A percentile compares a stretch with the other conserved stretches of the same genome.
These are phyloP conservation scores for Teunomyces tritomae DNA, from an alignment of 805 yeast species.

Conservation along the genomic window DNA sequence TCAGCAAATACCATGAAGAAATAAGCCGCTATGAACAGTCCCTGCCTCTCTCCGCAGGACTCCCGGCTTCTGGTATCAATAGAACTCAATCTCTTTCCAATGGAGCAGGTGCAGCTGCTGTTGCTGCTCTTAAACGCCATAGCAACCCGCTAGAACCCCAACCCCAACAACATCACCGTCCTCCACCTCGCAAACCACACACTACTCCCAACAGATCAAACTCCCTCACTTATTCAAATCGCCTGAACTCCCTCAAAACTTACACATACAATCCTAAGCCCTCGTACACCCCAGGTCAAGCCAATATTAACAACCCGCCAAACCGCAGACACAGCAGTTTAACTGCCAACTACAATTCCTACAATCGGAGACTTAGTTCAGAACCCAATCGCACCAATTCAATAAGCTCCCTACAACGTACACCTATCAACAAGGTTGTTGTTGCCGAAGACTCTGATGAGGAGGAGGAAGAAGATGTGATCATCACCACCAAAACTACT, in stretches of 20 bases:
- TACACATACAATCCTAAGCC: conserved; percentile 40
- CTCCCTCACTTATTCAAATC: conserved; percentile 17
- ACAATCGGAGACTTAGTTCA: not conserved
- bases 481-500: conserved; percentile 42
- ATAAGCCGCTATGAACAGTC: conserved; percentile 8
- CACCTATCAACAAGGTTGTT: conserved; percentile 3
- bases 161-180: conserved; percentile 3
- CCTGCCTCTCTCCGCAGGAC: conserved; percentile 11
- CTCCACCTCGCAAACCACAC: not conserved
- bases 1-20: conserved; percentile 31
- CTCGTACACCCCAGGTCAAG: conserved; percentile 33
- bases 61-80: conserved; percentile 17
- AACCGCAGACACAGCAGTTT: conserved; percentile 3
- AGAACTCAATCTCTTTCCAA: conserved; percentile 25
- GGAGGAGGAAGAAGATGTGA: conserved; percentile 19
- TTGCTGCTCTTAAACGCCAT: conserved; percentile 38
- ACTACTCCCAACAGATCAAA: conserved; percentile 13
- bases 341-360: not conserved
- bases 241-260: conserved; percentile 34
- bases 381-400: conserved; percentile 1
- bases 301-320: not conserved
- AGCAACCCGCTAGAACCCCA: conserved; percentile 10
- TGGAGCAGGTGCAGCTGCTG: conserved; percentile 41
- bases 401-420: conserved; percentile 3
- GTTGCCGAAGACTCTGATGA: conserved; percentile 14